phyloP scores from a whole-genome alignment of 371 early-diverging fungal genomes.

The Apophysomyces sp. region DNA sequence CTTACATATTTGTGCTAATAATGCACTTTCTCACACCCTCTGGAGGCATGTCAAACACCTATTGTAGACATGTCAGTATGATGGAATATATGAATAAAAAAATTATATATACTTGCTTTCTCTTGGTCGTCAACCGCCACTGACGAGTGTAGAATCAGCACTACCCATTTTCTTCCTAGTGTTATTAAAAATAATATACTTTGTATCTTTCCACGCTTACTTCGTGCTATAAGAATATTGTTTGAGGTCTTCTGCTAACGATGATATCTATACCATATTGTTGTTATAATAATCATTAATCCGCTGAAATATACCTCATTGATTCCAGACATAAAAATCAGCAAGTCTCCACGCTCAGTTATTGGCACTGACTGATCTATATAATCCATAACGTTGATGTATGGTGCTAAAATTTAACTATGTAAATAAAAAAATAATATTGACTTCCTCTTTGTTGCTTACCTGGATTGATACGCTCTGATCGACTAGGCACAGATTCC shows the following conservation, averaged over 20 bases:
- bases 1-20: slow-evolving; percentile 64
- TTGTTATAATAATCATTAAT: neutral
- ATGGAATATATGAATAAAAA: neutral
- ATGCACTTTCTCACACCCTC: slow-evolving; percentile 58
- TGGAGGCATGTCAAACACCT: slow-evolving; percentile 47
- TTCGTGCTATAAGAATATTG: slow-evolving; percentile 34
- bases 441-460: neutral
- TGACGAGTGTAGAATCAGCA: slow-evolving; percentile 54
- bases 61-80: neutral
- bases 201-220: neutral
- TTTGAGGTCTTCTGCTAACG: slow-evolving; percentile 45
- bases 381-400: slow-evolving; percentile 58
- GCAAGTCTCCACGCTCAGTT: slow-evolving; percentile 66
- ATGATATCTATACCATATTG: slow-evolving; percentile 38
- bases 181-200: neutral
- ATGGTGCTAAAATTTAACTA: slow-evolving; percentile 39
- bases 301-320: slow-evolving; percentile 43
- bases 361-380: slow-evolving; percentile 61
- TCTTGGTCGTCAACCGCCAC: slow-evolving; percentile 53
- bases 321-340: slow-evolving; percentile 71
- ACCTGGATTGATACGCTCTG: slow-evolving; percentile 46
- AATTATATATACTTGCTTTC: slow-evolving; percentile 16
- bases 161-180: slow-evolving; percentile 53
- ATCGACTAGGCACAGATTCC: slow-evolving; percentile 46
- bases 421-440: neutral